These are phyloP conservation scores for Mariannaea elegans DNA, from an alignment of 2,329 filamentous ascomycete genomes.

Conservation along the genomic window DNA sequence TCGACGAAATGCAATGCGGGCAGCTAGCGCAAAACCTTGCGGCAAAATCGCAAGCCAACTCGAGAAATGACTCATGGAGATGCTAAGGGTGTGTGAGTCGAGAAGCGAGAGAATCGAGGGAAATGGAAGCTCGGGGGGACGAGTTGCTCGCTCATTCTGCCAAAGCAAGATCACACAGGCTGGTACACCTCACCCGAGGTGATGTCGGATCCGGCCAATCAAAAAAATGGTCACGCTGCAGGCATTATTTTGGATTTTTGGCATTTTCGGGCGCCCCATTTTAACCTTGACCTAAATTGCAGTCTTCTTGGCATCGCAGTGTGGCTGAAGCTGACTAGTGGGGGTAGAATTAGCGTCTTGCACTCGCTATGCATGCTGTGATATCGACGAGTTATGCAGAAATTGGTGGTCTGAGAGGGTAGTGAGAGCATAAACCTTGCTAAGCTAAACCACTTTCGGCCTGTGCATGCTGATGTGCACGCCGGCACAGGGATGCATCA, in stretches of 20 bases:
- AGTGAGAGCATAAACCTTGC: slow-evolving; percentile 10
- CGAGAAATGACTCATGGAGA: slow-evolving; percentile 45
- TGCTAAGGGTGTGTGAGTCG: slow-evolving; percentile 40
- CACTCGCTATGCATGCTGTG: slow-evolving; percentile 6
- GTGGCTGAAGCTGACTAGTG: slow-evolving; percentile 41
- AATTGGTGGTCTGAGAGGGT: background rate
- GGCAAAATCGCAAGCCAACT: slow-evolving; percentile 27
- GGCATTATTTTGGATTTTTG: slow-evolving; percentile 43
- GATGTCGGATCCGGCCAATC: slow-evolving; percentile 49
- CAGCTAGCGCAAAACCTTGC: slow-evolving; percentile 36
- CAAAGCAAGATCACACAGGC: slow-evolving; percentile 45
- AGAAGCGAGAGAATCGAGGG: slow-evolving; percentile 40
- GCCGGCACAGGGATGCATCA: slow-evolving; percentile 28
- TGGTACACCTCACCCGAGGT: slow-evolving; percentile 46
- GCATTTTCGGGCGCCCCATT: slow-evolving; percentile 45
- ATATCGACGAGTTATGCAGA: slow-evolving; percentile 26
- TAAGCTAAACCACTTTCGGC: slow-evolving; percentile 18
- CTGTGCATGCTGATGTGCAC: slow-evolving; percentile 32
- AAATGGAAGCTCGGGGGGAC: slow-evolving; percentile 42
- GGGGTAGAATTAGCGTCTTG: slow-evolving; percentile 16
- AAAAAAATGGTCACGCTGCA: slow-evolving; percentile 49
- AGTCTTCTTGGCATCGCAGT: slow-evolving; percentile 36
- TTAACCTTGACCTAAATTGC: slow-evolving; percentile 40
- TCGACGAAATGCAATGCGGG: slow-evolving; percentile 23
- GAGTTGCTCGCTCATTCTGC: slow-evolving; percentile 41